phyloP scores from a whole-genome alignment of 116 monocot species.

The Dioscorea cayenensis region DNA sequence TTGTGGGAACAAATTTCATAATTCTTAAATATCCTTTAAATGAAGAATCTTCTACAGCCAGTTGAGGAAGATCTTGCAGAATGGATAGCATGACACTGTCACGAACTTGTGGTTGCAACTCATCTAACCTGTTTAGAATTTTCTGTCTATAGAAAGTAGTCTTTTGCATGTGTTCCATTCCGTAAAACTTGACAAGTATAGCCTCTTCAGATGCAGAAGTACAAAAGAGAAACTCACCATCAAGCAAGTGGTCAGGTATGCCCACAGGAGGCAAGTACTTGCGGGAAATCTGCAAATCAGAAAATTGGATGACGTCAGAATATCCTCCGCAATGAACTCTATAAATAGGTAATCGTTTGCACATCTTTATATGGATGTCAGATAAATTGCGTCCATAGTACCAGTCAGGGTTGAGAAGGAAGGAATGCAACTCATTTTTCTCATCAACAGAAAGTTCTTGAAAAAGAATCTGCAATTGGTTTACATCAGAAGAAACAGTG shows the following conservation, averaged over 20 bases:
- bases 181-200: slow-evolving; percentile 62
- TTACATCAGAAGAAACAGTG: slow-evolving; percentile 22
- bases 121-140: slow-evolving; percentile 58
- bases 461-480: slow-evolving; percentile 42
- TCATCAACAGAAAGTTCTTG: slow-evolving; percentile 39
- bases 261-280: slow-evolving; percentile 80
- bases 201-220: slow-evolving; percentile 58
- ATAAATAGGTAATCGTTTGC: slow-evolving; percentile 77
- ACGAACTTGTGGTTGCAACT: slow-evolving; percentile 63
- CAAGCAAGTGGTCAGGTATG: slow-evolving; percentile 52
- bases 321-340: slow-evolving; percentile 50
- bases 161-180: slow-evolving; percentile 64
- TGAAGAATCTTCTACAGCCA: slow-evolving; percentile 55
- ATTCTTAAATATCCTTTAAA: slow-evolving; percentile 54
- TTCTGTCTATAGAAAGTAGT: slow-evolving; percentile 55
- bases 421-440: slow-evolving; percentile 69
- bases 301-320: slow-evolving; percentile 29
- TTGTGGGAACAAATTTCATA: slow-evolving; percentile 78
- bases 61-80: slow-evolving; percentile 86
- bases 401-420: slow-evolving; percentile 90
- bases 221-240: slow-evolving; percentile 62
- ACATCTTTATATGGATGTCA: slow-evolving; percentile 49
- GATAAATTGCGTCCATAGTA: slow-evolving; percentile 56
- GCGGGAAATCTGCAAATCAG: slow-evolving; percentile 47
- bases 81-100: slow-evolving; percentile 71